Conservation (phyloP, 495 filamentous ascomycete genomes). For the Aspergillus funiculosus region DNA sequence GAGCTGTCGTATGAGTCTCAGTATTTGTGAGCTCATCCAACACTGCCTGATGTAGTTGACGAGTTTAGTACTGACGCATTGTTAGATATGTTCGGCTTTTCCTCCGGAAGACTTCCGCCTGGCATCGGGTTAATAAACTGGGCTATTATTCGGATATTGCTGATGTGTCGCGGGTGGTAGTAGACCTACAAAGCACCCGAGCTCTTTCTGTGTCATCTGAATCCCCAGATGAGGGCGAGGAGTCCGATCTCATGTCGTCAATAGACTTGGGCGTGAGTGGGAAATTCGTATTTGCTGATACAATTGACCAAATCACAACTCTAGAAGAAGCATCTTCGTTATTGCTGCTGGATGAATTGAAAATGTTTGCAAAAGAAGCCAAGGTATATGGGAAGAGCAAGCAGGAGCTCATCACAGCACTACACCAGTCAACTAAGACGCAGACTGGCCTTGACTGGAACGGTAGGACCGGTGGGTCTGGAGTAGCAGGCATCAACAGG, state of each 20-base stretch:
- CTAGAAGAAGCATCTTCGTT: slow-evolving; percentile 82
- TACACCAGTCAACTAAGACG: slow-evolving; percentile 63
- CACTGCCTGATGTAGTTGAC: no score
- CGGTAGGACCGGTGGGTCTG: slow-evolving; percentile 46
- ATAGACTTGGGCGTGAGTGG: slow-evolving; percentile 44
- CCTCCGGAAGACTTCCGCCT: slow-evolving; percentile 86
- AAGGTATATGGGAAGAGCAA: slow-evolving; percentile 90
- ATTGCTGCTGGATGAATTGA: slow-evolving; percentile 80
- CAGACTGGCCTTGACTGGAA: slow-evolving; percentile 66
- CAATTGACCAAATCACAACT: slow-evolving; percentile 64
- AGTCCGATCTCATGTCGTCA: slow-evolving; percentile 30
- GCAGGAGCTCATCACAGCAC: slow-evolving; percentile 63
- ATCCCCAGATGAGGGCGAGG: slow-evolving; percentile 26
- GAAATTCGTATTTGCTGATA: slow-evolving; percentile 72
- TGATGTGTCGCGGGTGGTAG: slow-evolving; percentile 59
- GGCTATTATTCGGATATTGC: slow-evolving; percentile 78
- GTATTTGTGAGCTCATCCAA: slow-evolving; percentile 82
- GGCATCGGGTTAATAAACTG: slow-evolving; percentile 78
- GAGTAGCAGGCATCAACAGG: slow-evolving; percentile 44
- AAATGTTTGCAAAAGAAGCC: slow-evolving; percentile 74
- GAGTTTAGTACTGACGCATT: slow-evolving; percentile 4
- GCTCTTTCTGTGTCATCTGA: slow-evolving; percentile 35
- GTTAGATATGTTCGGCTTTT: slow-evolving; percentile 84
- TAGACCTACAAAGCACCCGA: slow-evolving; percentile 45
- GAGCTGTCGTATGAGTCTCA: slow-evolving; percentile 77